Percentiles rank a stretch among this genome's conserved stretches.
Evolutionary conservation across 306 rosid species (phyloP).

Genomic region (Castanea sativa): DNA sequence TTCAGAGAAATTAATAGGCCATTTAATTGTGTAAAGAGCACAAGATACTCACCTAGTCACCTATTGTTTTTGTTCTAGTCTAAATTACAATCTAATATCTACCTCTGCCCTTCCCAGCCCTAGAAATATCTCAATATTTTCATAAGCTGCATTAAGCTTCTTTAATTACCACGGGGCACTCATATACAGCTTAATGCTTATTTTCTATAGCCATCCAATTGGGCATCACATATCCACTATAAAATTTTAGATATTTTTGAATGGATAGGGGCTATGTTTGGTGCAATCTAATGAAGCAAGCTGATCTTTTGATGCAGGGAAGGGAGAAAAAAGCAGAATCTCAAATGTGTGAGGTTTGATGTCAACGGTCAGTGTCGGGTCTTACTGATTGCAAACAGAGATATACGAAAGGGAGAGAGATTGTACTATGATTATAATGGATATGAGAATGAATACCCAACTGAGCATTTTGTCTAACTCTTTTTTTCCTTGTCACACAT

Average conservation of each 20-base stretch:
- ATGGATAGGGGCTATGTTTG: neutral
- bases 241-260: conserved; percentile 2
- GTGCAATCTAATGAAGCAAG: conserved; percentile 1
- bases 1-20: neutral
- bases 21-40: neutral
- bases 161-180: neutral
- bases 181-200: neutral
- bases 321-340: conserved; percentile 86
- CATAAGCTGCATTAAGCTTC: neutral
- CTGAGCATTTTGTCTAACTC: conserved; percentile 70
- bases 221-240: neutral
- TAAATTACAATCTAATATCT: neutral
- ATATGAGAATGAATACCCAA: conserved; percentile 86
- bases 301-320: conserved; percentile 53
- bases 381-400: conserved; percentile 78
- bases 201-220: neutral
- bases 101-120: neutral
- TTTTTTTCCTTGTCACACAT: neutral
- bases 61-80: neutral
- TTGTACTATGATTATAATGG: conserved; percentile 94
- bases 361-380: conserved; percentile 79
- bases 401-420: conserved; percentile 87
- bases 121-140: neutral
- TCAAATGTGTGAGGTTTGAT: conserved; percentile 77
- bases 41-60: neutral